Percentiles rank a stretch among this genome's conserved stretches.
These are phyloP conservation scores for Paraphaeosphaeria sporulosa DNA, from an alignment of 2,329 filamentous ascomycete species.

Conservation along the genomic window DNA sequence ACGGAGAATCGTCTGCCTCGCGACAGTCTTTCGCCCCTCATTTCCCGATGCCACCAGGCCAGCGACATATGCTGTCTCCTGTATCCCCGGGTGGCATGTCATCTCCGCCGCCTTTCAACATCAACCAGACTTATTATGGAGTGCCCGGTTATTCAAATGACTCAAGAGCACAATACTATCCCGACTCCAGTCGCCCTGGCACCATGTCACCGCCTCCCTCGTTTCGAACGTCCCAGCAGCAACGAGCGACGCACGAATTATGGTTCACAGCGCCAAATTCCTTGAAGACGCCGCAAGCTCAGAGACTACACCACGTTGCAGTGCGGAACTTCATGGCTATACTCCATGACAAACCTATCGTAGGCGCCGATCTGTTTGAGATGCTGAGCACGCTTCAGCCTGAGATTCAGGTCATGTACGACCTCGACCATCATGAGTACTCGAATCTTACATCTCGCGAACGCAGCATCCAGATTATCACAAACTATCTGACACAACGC, in stretches of 20 bases:
- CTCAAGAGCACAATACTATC: slow-evolving; percentile 27
- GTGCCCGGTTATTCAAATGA: slow-evolving; percentile 20
- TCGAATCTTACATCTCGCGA: slow-evolving; percentile 39
- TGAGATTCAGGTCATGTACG: slow-evolving; percentile 65
- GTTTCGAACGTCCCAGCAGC: slow-evolving; percentile 18
- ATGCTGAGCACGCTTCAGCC: slow-evolving; percentile 69
- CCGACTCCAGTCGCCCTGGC: slow-evolving; percentile 18
- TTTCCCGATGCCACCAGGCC: slow-evolving; percentile 21
- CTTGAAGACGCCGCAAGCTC: slow-evolving; percentile 54
- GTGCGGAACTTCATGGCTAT: slow-evolving; percentile 75
- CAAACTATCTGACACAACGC: slow-evolving; percentile 66
- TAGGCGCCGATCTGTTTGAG: slow-evolving; percentile 69
- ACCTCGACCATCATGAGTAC: slow-evolving; percentile 47
- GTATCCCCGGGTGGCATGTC: slow-evolving; percentile 31
- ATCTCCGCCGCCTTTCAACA: slow-evolving; percentile 41
- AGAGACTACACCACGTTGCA: slow-evolving; percentile 68
- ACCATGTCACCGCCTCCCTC: slow-evolving; percentile 23
- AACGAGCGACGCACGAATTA: slow-evolving; percentile 57
- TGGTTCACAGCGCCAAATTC: slow-evolving; percentile 67
- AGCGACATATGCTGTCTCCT: slow-evolving; percentile 35
- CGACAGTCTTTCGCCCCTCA: slow-evolving; percentile 26
- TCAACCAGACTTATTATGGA: slow-evolving; percentile 35
- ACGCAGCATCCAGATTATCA: slow-evolving; percentile 65
- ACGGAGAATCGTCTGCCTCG: slow-evolving; percentile 27
- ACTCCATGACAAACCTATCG: slow-evolving; percentile 69